Evolutionary conservation across 129 eudicot species (phyloP).

Genomic region (Centrapalus pauciflorus): DNA sequence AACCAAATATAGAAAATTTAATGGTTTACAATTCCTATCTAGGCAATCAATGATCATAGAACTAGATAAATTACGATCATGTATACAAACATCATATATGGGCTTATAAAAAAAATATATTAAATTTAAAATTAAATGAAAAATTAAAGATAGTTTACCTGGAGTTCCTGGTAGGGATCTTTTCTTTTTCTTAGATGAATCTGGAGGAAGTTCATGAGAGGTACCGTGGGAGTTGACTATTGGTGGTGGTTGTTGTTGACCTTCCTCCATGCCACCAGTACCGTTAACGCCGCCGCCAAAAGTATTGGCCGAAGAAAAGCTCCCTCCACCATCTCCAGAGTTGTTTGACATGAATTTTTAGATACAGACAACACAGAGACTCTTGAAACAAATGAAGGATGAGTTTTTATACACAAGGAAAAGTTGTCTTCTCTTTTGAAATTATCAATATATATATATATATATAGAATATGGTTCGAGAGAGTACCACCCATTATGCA

Average conservation of each 20-base stretch:
- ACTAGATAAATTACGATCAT: background rate
- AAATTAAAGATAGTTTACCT: conserved; percentile 7
- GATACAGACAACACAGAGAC: conserved; percentile 27
- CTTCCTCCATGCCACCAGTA: conserved; percentile 18
- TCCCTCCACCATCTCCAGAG: conserved; percentile 31
- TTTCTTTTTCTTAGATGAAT: conserved; percentile 38
- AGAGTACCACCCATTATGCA: too few relatives aligned
- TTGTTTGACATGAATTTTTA: conserved; percentile 32
- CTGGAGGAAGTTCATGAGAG: conserved; percentile 27
- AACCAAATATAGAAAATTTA: too few relatives aligned
- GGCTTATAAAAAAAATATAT: background rate
- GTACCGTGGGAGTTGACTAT: conserved; percentile 21
- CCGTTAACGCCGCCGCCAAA: too few relatives aligned
- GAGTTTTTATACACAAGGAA: conserved; percentile 6
- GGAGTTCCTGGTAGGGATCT: conserved; percentile 46
- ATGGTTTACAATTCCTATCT: background rate
- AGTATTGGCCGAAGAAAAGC: conserved; percentile 35
- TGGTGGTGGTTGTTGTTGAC: conserved; percentile 27
- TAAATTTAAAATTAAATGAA: background rate
- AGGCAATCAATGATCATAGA: conserved; percentile 9
- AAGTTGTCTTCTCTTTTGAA: conserved; percentile 11
- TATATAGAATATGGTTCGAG: too few relatives aligned
- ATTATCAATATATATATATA: too few relatives aligned
- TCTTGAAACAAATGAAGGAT: conserved; percentile 12
- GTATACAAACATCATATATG: background rate